phyloP scores from a whole-genome alignment of 2,329 filamentous ascomycete genomes.

The Albophoma yamanashiensis region DNA sequence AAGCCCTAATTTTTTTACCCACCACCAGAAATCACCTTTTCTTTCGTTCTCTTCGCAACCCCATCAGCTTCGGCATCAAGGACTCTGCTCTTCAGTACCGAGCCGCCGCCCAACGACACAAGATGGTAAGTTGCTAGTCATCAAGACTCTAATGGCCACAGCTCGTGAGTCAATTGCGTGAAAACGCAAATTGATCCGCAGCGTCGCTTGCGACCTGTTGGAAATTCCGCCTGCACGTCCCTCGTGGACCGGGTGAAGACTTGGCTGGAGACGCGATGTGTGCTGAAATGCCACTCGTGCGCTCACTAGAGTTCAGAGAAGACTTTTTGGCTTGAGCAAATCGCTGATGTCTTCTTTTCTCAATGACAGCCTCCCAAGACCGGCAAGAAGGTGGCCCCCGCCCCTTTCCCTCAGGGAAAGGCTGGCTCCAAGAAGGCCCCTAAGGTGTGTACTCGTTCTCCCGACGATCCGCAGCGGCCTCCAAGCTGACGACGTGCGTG shows the following conservation, averaged over 20 bases:
- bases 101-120: slow-evolving; percentile 24
- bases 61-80: slow-evolving; percentile 18
- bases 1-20: slow-evolving; percentile 28
- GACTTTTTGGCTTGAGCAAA: slow-evolving; percentile 67
- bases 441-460: slow-evolving; percentile 62
- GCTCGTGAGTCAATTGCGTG: slow-evolving; percentile 23
- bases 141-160: slow-evolving; percentile 28
- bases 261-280: slow-evolving; percentile 51
- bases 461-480: neutral
- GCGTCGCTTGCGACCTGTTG: slow-evolving; percentile 20
- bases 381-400: slow-evolving; percentile 96
- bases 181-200: slow-evolving; percentile 21
- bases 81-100: slow-evolving; percentile 23
- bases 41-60: slow-evolving; percentile 13
- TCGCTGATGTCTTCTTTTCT: slow-evolving; percentile 99
- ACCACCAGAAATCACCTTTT: slow-evolving; percentile 19
- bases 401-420: slow-evolving; percentile 93
- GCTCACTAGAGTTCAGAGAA: slow-evolving; percentile 93
- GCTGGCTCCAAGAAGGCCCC: slow-evolving; percentile 85
- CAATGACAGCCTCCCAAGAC: slow-evolving; percentile 99
- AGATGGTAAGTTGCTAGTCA: slow-evolving; percentile 29
- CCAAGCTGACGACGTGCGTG: neutral
- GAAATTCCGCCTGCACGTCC: slow-evolving; percentile 21
- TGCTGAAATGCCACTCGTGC: slow-evolving; percentile 42
- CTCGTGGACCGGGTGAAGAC: slow-evolving; percentile 39